Base-by-base conservation (phyloP, 2,329 filamentous ascomycete genomes). In the Celoporthe dispersa region DNA sequence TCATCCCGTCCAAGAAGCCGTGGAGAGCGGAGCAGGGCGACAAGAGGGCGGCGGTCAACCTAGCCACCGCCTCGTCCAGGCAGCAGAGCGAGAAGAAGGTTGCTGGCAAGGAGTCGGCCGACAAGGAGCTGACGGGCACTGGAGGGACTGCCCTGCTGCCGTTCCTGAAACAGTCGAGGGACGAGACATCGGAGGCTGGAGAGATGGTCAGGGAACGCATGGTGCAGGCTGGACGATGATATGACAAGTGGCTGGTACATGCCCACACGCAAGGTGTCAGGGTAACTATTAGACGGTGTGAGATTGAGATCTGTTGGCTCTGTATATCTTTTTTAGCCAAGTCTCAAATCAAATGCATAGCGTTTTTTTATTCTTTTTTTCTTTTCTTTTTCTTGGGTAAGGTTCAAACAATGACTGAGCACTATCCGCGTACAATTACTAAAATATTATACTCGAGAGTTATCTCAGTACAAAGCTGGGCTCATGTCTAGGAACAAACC, bases 61-160 rank as follows among this genome's bases (percentile, higher is more conserved):
- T 70, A n/a, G 69, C 69, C 35, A 69, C 71, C 6, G 48, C 48
- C 41, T 71, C 67, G 16, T 69, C 67, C 1, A 64, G 61, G 68
- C 73, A 72, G 33, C 68, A 70, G 71, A 64, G 25, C 37, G 70
- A 70, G 44, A 69, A 66, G 55, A 71, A 69, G 31, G 59, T 60
- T 33, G 37, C 66, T 2, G 35, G 62, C 39, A 75, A 73, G 33
- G 71, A 74, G 0, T 72, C 74, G 2, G 75, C 74, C 8, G 77
- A 78, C 70, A 86, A 86, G 28, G 81, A 92, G 73, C 82, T 97
- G 57, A 91, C 91, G 0, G 95, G 95, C 0, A 98, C 94, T 0
- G 94, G 94, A 2, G 95, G 95, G 0, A 98, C 95, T 0, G 89
- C 91, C 0, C 80, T 98, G 66, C 92, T 98, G 69, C 93, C 94